These are phyloP conservation scores for Penicillium crustosum DNA, from an alignment of 2,329 filamentous ascomycete genomes.

Conservation along the genomic window DNA sequence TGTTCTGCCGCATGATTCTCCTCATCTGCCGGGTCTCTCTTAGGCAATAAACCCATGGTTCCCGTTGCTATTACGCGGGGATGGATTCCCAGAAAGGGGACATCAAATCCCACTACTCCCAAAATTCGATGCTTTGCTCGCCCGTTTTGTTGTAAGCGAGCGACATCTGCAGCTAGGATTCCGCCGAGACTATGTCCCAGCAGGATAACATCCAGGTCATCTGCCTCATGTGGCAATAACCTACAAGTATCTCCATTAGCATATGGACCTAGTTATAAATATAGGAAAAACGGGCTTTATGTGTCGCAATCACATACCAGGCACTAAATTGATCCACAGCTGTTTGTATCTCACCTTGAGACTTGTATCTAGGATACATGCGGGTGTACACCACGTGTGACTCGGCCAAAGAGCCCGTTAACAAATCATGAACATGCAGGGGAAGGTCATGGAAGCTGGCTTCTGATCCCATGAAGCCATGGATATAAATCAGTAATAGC, in stretches of 20 bases:
- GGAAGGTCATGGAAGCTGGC: constrained; percentile 86
- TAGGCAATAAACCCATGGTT: constrained; percentile 70
- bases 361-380: constrained; percentile 49
- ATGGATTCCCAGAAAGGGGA: constrained; percentile 84
- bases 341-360: constrained; percentile 52
- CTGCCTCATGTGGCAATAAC: constrained; percentile 73
- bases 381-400: constrained; percentile 84
- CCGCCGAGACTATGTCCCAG: constrained; percentile 91
- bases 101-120: constrained; percentile 79
- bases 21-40: constrained; percentile 20
- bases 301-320: constrained; percentile 54
- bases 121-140: constrained; percentile 67
- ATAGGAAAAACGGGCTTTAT: not conserved
- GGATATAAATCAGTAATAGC: constrained; percentile 78
- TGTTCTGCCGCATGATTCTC: constrained; percentile 20
- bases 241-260: constrained; percentile 32
- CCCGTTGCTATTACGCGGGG: constrained; percentile 83
- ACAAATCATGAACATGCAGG: constrained; percentile 75
- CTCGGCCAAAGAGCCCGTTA: constrained; percentile 65
- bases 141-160: constrained; percentile 52
- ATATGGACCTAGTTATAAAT: not conserved
- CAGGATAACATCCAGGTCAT: constrained; percentile 74
- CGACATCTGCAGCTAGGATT: constrained; percentile 75
- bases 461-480: constrained; percentile 88
- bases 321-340: constrained; percentile 79